Evolutionary conservation across 2,329 filamentous ascomycete genomes (phyloP).

Genomic region (Thermothelomyces thermophilus): DNA sequence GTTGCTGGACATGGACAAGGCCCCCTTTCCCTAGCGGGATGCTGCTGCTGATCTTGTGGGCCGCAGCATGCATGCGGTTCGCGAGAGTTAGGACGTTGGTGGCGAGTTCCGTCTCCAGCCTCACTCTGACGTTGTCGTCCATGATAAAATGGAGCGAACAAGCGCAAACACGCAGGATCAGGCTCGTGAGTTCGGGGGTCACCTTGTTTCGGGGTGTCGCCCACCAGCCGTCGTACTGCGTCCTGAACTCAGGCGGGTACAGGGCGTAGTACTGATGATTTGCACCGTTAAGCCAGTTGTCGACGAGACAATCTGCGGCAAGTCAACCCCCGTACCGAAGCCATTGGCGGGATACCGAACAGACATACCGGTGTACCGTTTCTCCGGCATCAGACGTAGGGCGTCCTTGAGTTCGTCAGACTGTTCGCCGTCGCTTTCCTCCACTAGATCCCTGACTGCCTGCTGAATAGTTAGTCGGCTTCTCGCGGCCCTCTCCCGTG

Average conservation of each 20-base stretch:
- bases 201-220: constrained; percentile 30
- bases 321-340: constrained; percentile 5
- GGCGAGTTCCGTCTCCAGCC: constrained; percentile 39
- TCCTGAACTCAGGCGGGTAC: constrained; percentile 39
- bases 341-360: background rate
- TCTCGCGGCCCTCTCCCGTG: background rate
- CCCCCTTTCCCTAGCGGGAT: constrained; percentile 39
- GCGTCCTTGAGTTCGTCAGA: constrained; percentile 30
- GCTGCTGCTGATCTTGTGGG: constrained; percentile 36
- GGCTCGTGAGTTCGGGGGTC: constrained; percentile 39
- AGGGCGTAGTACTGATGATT: constrained; percentile 42
- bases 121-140: constrained; percentile 29
- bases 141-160: constrained; percentile 39
- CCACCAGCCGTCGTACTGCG: constrained; percentile 43
- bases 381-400: constrained; percentile 30
- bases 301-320: constrained; percentile 37
- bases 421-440: constrained; percentile 16
- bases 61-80: constrained; percentile 36
- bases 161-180: constrained; percentile 40
- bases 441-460: constrained; percentile 12
- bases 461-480: constrained; percentile 8
- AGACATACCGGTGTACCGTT: constrained; percentile 32
- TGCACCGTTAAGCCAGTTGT: constrained; percentile 38
- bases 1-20: constrained; percentile 41
- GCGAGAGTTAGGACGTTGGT: constrained; percentile 34